phyloP scores from a whole-genome alignment of 2,329 filamentous ascomycete genomes.

The Claviceps fusiformis region DNA sequence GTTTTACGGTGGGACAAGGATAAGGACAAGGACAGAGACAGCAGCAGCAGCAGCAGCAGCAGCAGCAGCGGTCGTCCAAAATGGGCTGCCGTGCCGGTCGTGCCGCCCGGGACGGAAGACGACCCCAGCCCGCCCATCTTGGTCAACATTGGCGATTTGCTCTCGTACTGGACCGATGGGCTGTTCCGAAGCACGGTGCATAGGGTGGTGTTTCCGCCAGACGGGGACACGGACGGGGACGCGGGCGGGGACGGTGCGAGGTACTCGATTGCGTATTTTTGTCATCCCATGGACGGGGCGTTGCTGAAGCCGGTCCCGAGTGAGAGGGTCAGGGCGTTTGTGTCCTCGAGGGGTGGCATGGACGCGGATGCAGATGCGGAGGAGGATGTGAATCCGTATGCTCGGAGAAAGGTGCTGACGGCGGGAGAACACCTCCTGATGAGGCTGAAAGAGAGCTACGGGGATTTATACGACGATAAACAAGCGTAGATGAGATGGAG shows the following conservation, averaged over 20 bases:
- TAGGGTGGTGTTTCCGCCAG: slow-evolving; percentile 57
- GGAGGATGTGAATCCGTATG: slow-evolving; percentile 30
- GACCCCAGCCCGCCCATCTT: slow-evolving; percentile 60
- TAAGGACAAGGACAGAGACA: slow-evolving; percentile 2
- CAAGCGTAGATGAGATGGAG: neutral
- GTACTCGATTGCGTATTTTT: slow-evolving; percentile 58
- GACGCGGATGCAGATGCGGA: slow-evolving; percentile 6
- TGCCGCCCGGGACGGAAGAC: slow-evolving; percentile 43
- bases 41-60: too few species aligned
- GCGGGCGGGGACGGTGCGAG: slow-evolving; percentile 32
- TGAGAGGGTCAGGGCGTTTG: slow-evolving; percentile 34
- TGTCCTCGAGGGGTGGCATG: slow-evolving; percentile 16
- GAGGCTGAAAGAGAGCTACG: slow-evolving; percentile 45
- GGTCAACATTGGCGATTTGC: slow-evolving; percentile 58
- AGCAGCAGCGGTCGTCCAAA: neutral
- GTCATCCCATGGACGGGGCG: slow-evolving; percentile 43
- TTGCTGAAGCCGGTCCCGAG: slow-evolving; percentile 47
- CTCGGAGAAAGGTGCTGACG: slow-evolving; percentile 43
- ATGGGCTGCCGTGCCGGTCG: slow-evolving; percentile 55
- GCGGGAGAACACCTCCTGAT: slow-evolving; percentile 51
- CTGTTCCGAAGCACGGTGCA: slow-evolving; percentile 80
- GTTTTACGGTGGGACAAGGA: slow-evolving; percentile 44
- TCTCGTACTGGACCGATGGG: slow-evolving; percentile 83
- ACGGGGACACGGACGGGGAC: slow-evolving; percentile 9
- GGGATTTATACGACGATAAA: slow-evolving; percentile 35